These are phyloP conservation scores for Athelia psychrophila DNA, from an alignment of 1,284 basidiomycete genomes.

Conservation along the genomic window DNA sequence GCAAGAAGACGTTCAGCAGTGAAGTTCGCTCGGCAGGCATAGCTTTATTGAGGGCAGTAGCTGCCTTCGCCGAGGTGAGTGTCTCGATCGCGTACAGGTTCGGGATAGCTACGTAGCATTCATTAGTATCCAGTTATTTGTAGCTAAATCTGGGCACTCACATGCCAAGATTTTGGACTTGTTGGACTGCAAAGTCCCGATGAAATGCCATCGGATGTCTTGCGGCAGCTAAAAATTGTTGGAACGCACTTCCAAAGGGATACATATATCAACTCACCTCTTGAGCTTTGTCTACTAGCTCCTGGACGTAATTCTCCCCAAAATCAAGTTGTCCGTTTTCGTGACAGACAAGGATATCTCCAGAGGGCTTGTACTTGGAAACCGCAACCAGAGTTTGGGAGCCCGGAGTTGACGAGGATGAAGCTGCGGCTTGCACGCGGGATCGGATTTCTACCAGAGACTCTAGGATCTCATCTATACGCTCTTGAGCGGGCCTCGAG, in stretches of 20 bases:
- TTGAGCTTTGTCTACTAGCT: constrained; percentile 86
- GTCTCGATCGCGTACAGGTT: constrained; percentile 92
- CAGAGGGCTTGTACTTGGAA: constrained; percentile 91
- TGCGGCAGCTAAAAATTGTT: constrained; percentile 80
- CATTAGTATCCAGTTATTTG: background rate
- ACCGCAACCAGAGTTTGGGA: constrained; percentile 73
- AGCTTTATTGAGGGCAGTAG: constrained; percentile 80
- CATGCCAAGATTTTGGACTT: constrained; percentile 91
- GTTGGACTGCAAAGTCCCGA: constrained; percentile 93
- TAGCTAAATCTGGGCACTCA: constrained; percentile 34
- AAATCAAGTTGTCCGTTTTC: constrained; percentile 85
- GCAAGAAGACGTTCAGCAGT: constrained; percentile 79
- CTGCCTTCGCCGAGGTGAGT: constrained; percentile 84
- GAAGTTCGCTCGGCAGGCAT: constrained; percentile 48
- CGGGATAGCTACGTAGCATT: constrained; percentile 62
- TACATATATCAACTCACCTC: constrained; percentile 45
- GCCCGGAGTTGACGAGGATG: constrained; percentile 22
- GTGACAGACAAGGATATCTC: constrained; percentile 84
- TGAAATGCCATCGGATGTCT: constrained; percentile 96
- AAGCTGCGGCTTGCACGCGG: constrained; percentile 38
- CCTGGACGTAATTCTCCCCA: constrained; percentile 98
- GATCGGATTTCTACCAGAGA: constrained; percentile 48
- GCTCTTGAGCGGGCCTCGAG: constrained; percentile 18
- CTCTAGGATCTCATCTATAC: constrained; percentile 47
- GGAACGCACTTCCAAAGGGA: no score